Conservation (phyloP, 768 basidiomycete genomes). For the Xanthoconium stramineum region DNA sequence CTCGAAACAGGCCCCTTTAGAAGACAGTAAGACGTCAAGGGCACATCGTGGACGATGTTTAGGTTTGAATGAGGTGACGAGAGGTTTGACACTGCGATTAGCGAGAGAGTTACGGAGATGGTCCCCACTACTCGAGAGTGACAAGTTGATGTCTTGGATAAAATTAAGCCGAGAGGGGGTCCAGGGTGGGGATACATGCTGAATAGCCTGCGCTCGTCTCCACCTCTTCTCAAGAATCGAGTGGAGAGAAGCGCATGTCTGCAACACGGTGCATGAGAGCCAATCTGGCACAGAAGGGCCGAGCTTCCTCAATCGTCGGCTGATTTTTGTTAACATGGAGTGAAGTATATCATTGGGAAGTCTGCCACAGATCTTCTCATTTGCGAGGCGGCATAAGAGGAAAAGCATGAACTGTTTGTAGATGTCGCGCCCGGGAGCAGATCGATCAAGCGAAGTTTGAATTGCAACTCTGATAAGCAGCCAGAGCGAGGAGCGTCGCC, state of each 20-base stretch:
- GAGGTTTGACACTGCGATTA: neutral
- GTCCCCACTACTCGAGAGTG: constrained; percentile 27
- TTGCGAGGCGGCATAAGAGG: constrained; percentile 31
- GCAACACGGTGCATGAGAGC: constrained; percentile 35
- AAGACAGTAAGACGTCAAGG: neutral
- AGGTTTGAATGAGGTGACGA: constrained; percentile 4
- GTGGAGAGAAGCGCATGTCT: constrained; percentile 41
- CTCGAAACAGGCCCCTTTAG: constrained; percentile 6
- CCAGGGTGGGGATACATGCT: constrained; percentile 17
- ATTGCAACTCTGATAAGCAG: constrained; percentile 33
- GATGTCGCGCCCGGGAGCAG: constrained; percentile 6
- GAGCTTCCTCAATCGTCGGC: neutral
- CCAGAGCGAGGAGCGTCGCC: constrained; percentile 38
- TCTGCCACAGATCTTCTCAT: constrained; percentile 12
- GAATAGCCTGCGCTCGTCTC: constrained; percentile 26
- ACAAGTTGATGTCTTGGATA: constrained; percentile 30
- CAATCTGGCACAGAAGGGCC: constrained; percentile 25
- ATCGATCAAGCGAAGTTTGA: constrained; percentile 28
- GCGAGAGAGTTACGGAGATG: constrained; percentile 28
- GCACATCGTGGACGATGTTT: constrained; percentile 3
- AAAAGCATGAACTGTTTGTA: constrained; percentile 52
- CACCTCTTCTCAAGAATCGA: constrained; percentile 33
- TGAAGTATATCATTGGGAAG: constrained; percentile 27
- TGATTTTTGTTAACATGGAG: constrained; percentile 23
- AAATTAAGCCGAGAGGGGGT: constrained; percentile 19